Conservation (phyloP, 306 rosid genomes). For the Cucurbita argyrosperma region DNA sequence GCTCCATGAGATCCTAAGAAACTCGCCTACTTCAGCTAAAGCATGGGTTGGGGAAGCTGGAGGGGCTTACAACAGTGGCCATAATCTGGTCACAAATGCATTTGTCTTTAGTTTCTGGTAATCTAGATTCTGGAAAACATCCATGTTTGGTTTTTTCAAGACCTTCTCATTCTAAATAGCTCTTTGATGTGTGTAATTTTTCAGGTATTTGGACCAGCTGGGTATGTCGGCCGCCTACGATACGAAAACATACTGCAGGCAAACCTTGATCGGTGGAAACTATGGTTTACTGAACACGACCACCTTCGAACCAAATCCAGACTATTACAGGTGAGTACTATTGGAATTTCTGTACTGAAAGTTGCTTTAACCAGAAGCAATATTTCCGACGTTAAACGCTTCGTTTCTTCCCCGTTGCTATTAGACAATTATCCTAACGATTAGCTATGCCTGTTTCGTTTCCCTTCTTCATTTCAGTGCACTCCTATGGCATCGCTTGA, state of each 20-base stretch:
- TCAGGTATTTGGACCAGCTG: constrained; percentile 91
- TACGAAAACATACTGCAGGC: constrained; percentile 87
- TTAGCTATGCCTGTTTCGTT: too few species aligned
- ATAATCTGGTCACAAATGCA: constrained; percentile 64
- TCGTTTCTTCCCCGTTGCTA: not conserved
- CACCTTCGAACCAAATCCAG: constrained; percentile 71
- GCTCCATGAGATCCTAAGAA: constrained; percentile 39
- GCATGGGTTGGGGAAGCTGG: constrained; percentile 99
- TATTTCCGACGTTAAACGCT: not conserved
- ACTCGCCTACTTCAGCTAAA: constrained; percentile 30
- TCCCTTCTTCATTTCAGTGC: too few species aligned
- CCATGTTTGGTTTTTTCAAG: not conserved
- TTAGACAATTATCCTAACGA: not conserved
- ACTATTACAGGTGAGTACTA: constrained; percentile 40
- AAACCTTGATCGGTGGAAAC: constrained; percentile 78
- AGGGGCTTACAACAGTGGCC: constrained; percentile 90
- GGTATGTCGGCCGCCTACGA: constrained; percentile 72
- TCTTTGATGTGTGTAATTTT: not conserved
- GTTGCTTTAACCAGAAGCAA: not conserved
- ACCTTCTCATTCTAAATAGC: not conserved
- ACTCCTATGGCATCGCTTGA: constrained; percentile 17
- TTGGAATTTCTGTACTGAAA: not conserved
- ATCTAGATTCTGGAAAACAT: not conserved
- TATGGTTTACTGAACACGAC: constrained; percentile 64
- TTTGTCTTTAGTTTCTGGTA: constrained; percentile 80